Conservation (phyloP, 2,329 filamentous ascomycete species). For the Aspergillus terreus region DNA sequence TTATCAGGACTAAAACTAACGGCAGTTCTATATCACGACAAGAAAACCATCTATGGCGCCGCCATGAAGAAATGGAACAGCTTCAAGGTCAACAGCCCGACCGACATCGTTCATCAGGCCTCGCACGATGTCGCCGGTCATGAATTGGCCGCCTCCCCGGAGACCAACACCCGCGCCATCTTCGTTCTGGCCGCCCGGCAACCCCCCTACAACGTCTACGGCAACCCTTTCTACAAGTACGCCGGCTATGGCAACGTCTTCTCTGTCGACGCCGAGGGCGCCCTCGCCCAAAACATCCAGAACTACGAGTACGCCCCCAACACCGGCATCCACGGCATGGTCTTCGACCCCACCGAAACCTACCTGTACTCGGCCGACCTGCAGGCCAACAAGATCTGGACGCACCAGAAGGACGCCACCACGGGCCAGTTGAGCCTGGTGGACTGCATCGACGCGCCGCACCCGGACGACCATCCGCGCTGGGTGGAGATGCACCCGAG, state of each 20-base stretch:
- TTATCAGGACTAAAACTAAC: too few relatives aligned
- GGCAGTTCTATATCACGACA: conserved; percentile 57
- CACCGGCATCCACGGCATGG: conserved; percentile 49
- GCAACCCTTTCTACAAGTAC: conserved; percentile 85
- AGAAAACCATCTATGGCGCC: conserved; percentile 81
- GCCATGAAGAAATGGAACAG: conserved; percentile 94
- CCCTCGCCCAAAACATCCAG: conserved; percentile 40
- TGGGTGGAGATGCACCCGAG: conserved; percentile 83
- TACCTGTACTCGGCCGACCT: conserved; percentile 50
- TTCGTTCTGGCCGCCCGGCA: conserved; percentile 78
- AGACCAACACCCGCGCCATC: conserved; percentile 82
- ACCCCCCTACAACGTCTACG: conserved; percentile 78
- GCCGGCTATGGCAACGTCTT: conserved; percentile 75
- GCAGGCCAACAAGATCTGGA: conserved; percentile 62
- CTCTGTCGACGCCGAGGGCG: conserved; percentile 42
- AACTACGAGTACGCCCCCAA: conserved; percentile 43
- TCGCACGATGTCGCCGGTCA: conserved; percentile 75
- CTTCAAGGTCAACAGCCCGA: conserved; percentile 71
- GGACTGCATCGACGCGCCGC: conserved; percentile 69
- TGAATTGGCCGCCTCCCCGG: conserved; percentile 61
- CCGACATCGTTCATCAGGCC: conserved; percentile 69
- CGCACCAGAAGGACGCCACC: conserved; percentile 65
- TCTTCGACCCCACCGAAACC: conserved; percentile 43
- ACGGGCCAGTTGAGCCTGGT: conserved; percentile 64
- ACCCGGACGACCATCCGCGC: conserved; percentile 70